Evolutionary conservation across 2,329 filamentous ascomycete species (phyloP).

Genomic region (Didymella glomerata): DNA sequence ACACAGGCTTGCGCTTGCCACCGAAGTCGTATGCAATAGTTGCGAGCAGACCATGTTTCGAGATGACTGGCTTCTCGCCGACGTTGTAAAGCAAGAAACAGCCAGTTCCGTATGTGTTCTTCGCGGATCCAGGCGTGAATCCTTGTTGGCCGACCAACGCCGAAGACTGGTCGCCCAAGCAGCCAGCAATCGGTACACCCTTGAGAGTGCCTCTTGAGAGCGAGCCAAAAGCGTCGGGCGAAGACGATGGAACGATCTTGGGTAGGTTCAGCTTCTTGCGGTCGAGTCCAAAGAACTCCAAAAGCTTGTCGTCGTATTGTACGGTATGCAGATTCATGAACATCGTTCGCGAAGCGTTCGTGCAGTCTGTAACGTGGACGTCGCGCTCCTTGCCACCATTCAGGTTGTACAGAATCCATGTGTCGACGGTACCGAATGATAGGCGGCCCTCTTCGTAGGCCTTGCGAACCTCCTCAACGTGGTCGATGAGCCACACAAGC

Average conservation of each 20-base stretch:
- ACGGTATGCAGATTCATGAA: constrained; percentile 77
- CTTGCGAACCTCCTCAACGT: constrained; percentile 72
- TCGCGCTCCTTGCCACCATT: constrained; percentile 75
- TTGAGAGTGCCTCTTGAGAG: constrained; percentile 71
- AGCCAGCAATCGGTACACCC: constrained; percentile 80
- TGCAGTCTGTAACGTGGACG: constrained; percentile 82
- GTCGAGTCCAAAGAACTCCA: constrained; percentile 83
- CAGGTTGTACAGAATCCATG: constrained; percentile 86
- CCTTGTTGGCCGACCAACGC: constrained; percentile 87
- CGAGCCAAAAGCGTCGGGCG: constrained; percentile 74
- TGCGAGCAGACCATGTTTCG: constrained; percentile 81
- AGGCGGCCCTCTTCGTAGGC: constrained; percentile 80
- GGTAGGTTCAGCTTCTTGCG: constrained; percentile 75
- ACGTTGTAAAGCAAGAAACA: constrained; percentile 92
- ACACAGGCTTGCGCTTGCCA: constrained; percentile 70
- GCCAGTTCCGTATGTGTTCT: constrained; percentile 91
- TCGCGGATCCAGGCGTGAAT: constrained; percentile 81
- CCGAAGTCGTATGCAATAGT: constrained; percentile 88
- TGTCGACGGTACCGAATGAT: constrained; percentile 86
- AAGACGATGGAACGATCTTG: constrained; percentile 83
- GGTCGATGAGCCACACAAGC: constrained; percentile 80
- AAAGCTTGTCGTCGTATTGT: constrained; percentile 78
- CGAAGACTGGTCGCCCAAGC: constrained; percentile 85
- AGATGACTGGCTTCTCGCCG: constrained; percentile 84
- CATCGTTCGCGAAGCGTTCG: constrained; percentile 91